Percentiles rank a stretch among this genome's conserved stretches.
phyloP scores from a whole-genome alignment of 2,329 filamentous ascomycete species.

The Ophiosphaerella narmari region DNA sequence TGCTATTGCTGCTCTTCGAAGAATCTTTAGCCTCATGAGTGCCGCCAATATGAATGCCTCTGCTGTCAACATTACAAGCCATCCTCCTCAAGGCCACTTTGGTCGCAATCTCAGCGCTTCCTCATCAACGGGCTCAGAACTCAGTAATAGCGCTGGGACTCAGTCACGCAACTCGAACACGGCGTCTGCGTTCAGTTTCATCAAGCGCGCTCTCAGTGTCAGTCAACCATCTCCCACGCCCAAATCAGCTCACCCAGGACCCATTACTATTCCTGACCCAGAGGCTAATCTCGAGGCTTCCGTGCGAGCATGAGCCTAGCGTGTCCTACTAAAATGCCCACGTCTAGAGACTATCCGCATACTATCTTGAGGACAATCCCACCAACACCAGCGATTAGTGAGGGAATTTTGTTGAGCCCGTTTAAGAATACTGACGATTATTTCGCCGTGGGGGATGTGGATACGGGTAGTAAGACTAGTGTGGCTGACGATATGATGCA shows the following conservation, averaged over 20 bases:
- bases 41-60: slow-evolving; percentile 2
- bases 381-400: slow-evolving; percentile 41
- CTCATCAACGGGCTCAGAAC: slow-evolving; percentile 16
- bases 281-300: slow-evolving; percentile 38
- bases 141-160: slow-evolving; percentile 15
- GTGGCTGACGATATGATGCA: slow-evolving; percentile 28
- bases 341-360: slow-evolving; percentile 30
- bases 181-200: slow-evolving; percentile 32
- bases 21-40: slow-evolving; percentile 53
- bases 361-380: slow-evolving; percentile 47
- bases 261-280: slow-evolving; percentile 32
- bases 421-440: slow-evolving; percentile 44
- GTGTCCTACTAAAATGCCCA: slow-evolving; percentile 48
- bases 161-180: slow-evolving; percentile 31
- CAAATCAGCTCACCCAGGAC: slow-evolving; percentile 16
- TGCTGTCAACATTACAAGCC: not conserved
- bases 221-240: slow-evolving; percentile 17
- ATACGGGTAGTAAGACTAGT: slow-evolving; percentile 14
- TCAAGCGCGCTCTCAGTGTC: slow-evolving; percentile 34
- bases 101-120: slow-evolving; percentile 37
- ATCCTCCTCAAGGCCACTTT: slow-evolving; percentile 6
- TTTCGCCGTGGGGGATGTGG: slow-evolving; percentile 29
- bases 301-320: slow-evolving; percentile 39
- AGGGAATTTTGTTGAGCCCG: slow-evolving; percentile 32
- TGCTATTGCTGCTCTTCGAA: slow-evolving; percentile 49